A percentile compares a stretch with the other conserved stretches of the same genome.
phyloP scores from a whole-genome alignment of 2,329 filamentous ascomycete species.

The Arachnomyces sp. region DNA sequence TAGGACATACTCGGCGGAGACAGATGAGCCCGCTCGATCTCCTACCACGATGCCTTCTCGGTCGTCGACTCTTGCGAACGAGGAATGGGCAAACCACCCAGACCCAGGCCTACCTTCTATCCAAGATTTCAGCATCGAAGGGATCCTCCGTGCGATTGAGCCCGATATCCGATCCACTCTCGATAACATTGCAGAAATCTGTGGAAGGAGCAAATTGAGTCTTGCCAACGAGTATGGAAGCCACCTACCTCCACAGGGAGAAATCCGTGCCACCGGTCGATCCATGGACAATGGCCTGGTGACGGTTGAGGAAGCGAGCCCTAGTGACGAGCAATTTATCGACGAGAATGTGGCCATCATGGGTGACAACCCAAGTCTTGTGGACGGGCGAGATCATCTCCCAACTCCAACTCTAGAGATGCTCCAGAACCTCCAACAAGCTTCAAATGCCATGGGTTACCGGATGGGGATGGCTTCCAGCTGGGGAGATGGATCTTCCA shows the following conservation, averaged over 20 bases:
- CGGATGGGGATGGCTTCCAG: constrained; percentile 12
- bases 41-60: constrained; percentile 27
- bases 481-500: constrained; percentile 12
- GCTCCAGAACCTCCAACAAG: constrained; percentile 25
- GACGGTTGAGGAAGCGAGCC: constrained; percentile 36
- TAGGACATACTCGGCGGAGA: constrained; percentile 33
- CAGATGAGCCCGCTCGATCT: constrained; percentile 20
- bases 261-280: constrained; percentile 38
- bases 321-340: constrained; percentile 27
- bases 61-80: constrained; percentile 23
- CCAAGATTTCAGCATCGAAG: constrained; percentile 48
- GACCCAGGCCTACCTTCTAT: constrained; percentile 36
- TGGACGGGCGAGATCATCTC: constrained; percentile 28
- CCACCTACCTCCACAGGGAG: constrained; percentile 53
- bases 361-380: constrained; percentile 30
- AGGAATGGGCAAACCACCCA: constrained; percentile 16
- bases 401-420: constrained; percentile 31
- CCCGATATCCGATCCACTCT: constrained; percentile 51
- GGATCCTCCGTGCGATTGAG: constrained; percentile 49
- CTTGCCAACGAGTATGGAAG: constrained; percentile 55
- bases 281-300: constrained; percentile 21
- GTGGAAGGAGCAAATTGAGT: constrained; percentile 52
- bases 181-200: constrained; percentile 56
- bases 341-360: constrained; percentile 30
- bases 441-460: constrained; percentile 16